Evolutionary conservation across 1,139 yeast species (phyloP).

Genomic region (Yamadazyma siamensis): DNA sequence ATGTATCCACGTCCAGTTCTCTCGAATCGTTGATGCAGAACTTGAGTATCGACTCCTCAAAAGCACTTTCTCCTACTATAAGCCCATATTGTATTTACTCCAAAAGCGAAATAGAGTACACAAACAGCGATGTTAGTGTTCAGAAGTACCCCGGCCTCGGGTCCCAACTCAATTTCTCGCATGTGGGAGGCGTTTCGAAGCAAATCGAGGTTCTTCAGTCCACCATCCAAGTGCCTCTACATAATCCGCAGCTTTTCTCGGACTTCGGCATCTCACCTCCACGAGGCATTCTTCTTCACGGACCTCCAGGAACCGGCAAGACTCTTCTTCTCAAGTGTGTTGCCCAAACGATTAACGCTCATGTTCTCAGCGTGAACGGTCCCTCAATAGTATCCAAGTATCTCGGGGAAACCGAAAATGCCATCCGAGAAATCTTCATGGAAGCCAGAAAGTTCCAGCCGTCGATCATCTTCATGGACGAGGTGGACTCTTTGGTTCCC

Average conservation of each 20-base stretch:
- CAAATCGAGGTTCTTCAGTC: slow-evolving; percentile 63
- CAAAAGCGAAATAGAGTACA: slow-evolving; percentile 27
- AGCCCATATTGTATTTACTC: slow-evolving; percentile 48
- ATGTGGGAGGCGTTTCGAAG: slow-evolving; percentile 74
- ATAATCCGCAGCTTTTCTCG: slow-evolving; percentile 70
- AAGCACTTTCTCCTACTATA: slow-evolving; percentile 17
- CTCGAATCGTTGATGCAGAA: slow-evolving; percentile 24
- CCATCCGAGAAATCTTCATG: slow-evolving; percentile 72
- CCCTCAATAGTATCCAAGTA: slow-evolving; percentile 92
- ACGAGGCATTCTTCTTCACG: slow-evolving; percentile 84
- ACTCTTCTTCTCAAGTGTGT: slow-evolving; percentile 84
- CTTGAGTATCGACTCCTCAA: slow-evolving; percentile 19
- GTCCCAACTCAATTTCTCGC: slow-evolving; percentile 37
- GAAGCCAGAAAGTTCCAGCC: slow-evolving; percentile 89
- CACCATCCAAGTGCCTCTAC: slow-evolving; percentile 76
- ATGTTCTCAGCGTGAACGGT: slow-evolving; percentile 80
- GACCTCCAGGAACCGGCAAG: slow-evolving; percentile 98
- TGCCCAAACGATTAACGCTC: slow-evolving; percentile 70
- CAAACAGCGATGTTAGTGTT: slow-evolving; percentile 8
- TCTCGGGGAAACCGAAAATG: slow-evolving; percentile 88
- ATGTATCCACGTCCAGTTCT: slow-evolving; percentile 16
- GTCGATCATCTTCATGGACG: slow-evolving; percentile 82
- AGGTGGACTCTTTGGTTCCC: slow-evolving; percentile 88
- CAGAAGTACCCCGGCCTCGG: slow-evolving; percentile 41
- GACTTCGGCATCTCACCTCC: slow-evolving; percentile 91